Percentiles rank a stretch among this genome's conserved stretches.
phyloP scores from a whole-genome alignment of 2,329 filamentous ascomycete species.

The Calonectria naviculata region DNA sequence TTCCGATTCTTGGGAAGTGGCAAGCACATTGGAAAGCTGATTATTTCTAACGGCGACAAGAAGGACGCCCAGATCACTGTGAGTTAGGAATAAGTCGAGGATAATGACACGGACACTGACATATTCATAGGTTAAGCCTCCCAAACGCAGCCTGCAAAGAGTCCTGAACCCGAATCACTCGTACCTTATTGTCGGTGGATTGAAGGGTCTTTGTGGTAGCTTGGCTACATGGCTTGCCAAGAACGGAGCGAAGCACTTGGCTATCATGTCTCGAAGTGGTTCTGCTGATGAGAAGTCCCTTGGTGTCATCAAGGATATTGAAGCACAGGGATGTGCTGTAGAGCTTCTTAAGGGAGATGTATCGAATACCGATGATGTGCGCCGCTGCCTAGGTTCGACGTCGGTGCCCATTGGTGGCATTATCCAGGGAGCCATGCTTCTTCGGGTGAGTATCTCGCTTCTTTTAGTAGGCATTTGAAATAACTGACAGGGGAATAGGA shows the following conservation, averaged over 20 bases:
- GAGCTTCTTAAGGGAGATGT: neutral
- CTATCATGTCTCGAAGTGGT: slow-evolving; percentile 44
- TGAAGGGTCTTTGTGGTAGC: slow-evolving; percentile 48
- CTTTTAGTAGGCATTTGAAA: no score
- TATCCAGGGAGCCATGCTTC: neutral
- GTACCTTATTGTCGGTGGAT: slow-evolving; percentile 52
- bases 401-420: neutral
- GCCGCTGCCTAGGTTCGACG: neutral
- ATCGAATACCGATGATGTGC: neutral
- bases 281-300: slow-evolving; percentile 40
- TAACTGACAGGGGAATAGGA: slow-evolving; percentile 6
- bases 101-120: neutral
- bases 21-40: neutral
- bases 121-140: neutral
- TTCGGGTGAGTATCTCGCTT: neutral
- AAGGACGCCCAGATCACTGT: neutral
- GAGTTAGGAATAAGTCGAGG: neutral
- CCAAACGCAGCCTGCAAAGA: neutral
- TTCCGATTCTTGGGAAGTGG: slow-evolving; percentile 47
- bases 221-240: slow-evolving; percentile 46
- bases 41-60: slow-evolving; percentile 4
- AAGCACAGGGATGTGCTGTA: neutral
- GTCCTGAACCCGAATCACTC: slow-evolving; percentile 12
- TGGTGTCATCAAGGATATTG: neutral
- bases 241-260: slow-evolving; percentile 47